Evolutionary conservation across 1,284 basidiomycete genomes (phyloP), one percentile per base, ranked within the genome.

Genomic region (Apiotrichum sp.): DNA sequence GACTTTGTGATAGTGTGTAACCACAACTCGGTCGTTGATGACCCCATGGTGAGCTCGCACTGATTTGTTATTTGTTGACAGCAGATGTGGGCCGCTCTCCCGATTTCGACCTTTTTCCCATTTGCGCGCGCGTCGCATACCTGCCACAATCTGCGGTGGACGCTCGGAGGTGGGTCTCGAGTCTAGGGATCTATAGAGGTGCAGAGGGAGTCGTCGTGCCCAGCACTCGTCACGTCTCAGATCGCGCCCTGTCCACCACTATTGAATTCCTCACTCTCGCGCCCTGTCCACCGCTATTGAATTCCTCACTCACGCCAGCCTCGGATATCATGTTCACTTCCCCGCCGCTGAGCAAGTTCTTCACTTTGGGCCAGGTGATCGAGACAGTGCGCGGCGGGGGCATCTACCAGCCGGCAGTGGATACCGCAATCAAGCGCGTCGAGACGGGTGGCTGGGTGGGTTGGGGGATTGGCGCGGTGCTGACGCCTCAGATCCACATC

Each of bases 321-420:
- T 87, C 88, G 16, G 95, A 98, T 62, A 87, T 98, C 69, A 87
- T 97, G 81, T 98, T 98, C 78, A 97, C 89, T 6, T 96, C 93
- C 75, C 84, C 88, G 83, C 88, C 73, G 75, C 64, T 87, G 75
- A 85, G 86, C 0, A 79, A 81, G 52, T 96, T 98, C 79, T 98
- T 98, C 74, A 80, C 83, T 42, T 81, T 84, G 13, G 95, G 95
- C 3, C 95, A 98, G 75, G 93, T 95, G 13, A 82, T 98, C 58
- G 90, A 96, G 73, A 98, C 93, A 0, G 86, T 92, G 68, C 82
- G 95, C 46, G 93, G 93, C 6, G 81, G 82, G 8, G 95, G 96
- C 1, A 86, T 98, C 57, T 89, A 89, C 73, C 95, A 98, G 71
- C 82, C 83, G 6, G 88, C 95, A 3, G 81, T 98, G 6, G 87